Percentiles rank a stretch among this genome's conserved stretches.
These are phyloP conservation scores for Hebeloma cylindrosporum DNA, from an alignment of 768 basidiomycete species.

Conservation along the genomic window DNA sequence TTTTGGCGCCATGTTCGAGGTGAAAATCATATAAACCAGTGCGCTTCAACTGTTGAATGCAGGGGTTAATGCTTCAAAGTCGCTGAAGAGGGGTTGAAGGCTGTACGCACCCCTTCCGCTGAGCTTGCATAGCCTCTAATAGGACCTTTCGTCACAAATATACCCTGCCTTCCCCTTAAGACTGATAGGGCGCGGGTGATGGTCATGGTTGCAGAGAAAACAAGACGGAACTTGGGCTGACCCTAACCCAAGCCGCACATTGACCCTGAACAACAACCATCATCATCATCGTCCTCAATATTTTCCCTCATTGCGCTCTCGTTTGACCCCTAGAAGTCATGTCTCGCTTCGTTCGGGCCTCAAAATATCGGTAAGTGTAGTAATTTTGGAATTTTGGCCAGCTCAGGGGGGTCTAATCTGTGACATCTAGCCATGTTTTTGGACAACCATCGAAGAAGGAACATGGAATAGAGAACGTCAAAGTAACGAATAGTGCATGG, in stretches of 20 bases:
- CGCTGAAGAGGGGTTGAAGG: neutral
- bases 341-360: conserved; percentile 85
- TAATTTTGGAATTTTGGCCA: conserved; percentile 4
- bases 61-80: conserved; percentile 1
- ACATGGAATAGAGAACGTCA: conserved; percentile 76
- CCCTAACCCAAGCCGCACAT: conserved; percentile 21
- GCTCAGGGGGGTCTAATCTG: conserved; percentile 18
- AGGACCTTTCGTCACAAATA: conserved; percentile 1
- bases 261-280: conserved; percentile 10
- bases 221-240: conserved; percentile 7
- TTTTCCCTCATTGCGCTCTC: neutral
- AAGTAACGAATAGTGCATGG: conserved; percentile 89
- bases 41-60: conserved; percentile 40
- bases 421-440: conserved; percentile 75
- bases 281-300: neutral
- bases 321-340: conserved; percentile 35
- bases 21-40: conserved; percentile 93
- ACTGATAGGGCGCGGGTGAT: conserved; percentile 12
- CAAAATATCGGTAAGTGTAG: conserved; percentile 75
- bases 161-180: conserved; percentile 10
- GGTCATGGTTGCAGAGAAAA: conserved; percentile 16
- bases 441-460: conserved; percentile 88
- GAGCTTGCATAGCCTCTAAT: conserved; percentile 21
- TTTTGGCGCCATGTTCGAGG: conserved; percentile 77
- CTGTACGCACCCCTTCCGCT: conserved; percentile 18